A percentile compares a stretch with the other conserved stretches of the same genome.
These are phyloP conservation scores for Peronospora destructor DNA, from an alignment of 352 stramenopile species.

Conservation along the genomic window DNA sequence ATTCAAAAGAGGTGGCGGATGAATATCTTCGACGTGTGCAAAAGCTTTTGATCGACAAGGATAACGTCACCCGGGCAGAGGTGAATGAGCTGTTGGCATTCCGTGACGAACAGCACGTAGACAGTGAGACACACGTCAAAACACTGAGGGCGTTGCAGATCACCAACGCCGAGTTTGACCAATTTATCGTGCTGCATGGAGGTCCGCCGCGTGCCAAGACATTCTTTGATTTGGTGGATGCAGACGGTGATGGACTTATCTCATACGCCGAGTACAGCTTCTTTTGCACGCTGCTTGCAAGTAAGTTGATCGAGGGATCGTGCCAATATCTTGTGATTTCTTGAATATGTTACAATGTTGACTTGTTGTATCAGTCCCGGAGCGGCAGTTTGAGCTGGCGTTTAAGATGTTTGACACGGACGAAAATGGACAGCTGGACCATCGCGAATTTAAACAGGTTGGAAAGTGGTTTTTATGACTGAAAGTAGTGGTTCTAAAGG, in stretches of 20 bases:
- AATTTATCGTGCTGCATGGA: slow-evolving; percentile 67
- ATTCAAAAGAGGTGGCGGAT: slow-evolving; percentile 35
- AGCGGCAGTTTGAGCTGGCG: slow-evolving; percentile 81
- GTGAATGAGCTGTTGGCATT: slow-evolving; percentile 51
- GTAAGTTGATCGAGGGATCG: slow-evolving; percentile 35
- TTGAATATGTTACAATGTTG: background rate
- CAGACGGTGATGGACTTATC: slow-evolving; percentile 82
- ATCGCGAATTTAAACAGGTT: slow-evolving; percentile 83
- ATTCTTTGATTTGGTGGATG: slow-evolving; percentile 83
- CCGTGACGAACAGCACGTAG: slow-evolving; percentile 50
- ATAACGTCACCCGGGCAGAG: slow-evolving; percentile 37
- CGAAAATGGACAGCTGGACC: slow-evolving; percentile 71
- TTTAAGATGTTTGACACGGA: slow-evolving; percentile 88
- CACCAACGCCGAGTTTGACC: slow-evolving; percentile 77
- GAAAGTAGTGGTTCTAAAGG: background rate
- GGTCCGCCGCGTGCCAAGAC: slow-evolving; percentile 51
- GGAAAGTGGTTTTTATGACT: background rate
- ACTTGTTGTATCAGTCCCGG: slow-evolving; percentile 44
- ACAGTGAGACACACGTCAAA: slow-evolving; percentile 83
- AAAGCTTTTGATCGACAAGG: slow-evolving; percentile 49
- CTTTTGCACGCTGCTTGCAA: slow-evolving; percentile 80
- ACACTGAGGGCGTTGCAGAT: slow-evolving; percentile 64
- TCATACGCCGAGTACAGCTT: slow-evolving; percentile 88
- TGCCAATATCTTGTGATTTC: background rate
- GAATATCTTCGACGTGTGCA: slow-evolving; percentile 50